Percentiles rank a stretch among this genome's conserved stretches.
These are phyloP conservation scores for Chlorella variabilis DNA, from an alignment of 163 green algal species.

Conservation along the genomic window DNA sequence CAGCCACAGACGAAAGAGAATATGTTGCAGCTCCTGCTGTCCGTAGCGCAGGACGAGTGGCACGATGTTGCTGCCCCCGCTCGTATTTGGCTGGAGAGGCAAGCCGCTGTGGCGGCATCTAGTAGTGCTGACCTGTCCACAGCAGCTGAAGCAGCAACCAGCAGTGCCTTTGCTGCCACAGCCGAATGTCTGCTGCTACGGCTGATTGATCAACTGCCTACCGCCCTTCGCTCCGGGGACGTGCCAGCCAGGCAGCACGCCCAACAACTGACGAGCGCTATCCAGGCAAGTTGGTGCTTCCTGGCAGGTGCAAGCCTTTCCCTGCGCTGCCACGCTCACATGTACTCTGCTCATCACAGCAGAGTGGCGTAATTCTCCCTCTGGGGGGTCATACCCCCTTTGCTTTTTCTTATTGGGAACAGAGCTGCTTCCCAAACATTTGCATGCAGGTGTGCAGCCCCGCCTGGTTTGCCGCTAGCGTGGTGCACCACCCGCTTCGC, in stretches of 20 bases:
- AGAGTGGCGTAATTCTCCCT: no score
- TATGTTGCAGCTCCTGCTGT: constrained; percentile 47
- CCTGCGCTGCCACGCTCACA: no score
- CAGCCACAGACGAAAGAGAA: constrained; percentile 1
- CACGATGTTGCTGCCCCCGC: constrained; percentile 47
- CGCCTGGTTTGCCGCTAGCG: constrained; percentile 16
- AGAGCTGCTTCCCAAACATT: no score
- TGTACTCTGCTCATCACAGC: no score
- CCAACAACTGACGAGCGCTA: constrained; percentile 29
- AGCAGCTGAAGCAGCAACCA: background rate
- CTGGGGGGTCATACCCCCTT: no score
- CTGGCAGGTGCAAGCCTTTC: no score
- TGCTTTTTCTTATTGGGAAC: no score
- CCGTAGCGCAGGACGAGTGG: constrained; percentile 79
- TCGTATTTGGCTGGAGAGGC: constrained; percentile 39
- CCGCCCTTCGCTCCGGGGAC: constrained; percentile 24
- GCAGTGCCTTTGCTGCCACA: background rate
- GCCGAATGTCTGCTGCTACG: constrained; percentile 16
- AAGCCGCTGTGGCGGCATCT: background rate
- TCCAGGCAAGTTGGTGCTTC: constrained; percentile 29
- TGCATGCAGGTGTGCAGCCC: constrained; percentile 41
- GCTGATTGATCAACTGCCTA: constrained; percentile 29
- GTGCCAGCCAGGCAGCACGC: constrained; percentile 22
- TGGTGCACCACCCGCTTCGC: constrained; percentile 52
- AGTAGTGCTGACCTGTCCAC: background rate